These are phyloP conservation scores for Golubevia sp. DNA, from an alignment of 1,284 basidiomycete species.

Conservation along the genomic window DNA sequence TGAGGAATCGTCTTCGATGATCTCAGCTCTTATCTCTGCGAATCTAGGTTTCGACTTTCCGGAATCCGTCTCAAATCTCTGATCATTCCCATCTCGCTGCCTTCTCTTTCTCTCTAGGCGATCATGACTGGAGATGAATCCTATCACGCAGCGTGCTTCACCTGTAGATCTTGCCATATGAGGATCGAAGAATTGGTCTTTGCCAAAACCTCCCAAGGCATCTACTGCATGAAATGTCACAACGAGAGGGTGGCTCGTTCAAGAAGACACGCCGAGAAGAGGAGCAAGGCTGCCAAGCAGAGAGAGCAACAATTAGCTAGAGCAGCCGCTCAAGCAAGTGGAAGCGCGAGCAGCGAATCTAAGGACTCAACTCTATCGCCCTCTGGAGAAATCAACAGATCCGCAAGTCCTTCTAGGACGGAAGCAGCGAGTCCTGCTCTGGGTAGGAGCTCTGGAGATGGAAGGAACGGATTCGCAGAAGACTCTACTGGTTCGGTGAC, in stretches of 20 bases:
- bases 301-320: constrained; percentile 45
- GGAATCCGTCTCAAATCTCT: neutral
- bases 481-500: neutral
- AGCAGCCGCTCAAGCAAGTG: constrained; percentile 16
- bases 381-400: constrained; percentile 5
- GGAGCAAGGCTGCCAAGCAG: constrained; percentile 32
- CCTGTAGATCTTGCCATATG: constrained; percentile 90
- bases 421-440: neutral
- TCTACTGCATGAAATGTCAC: constrained; percentile 98
- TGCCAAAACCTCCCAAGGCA: constrained; percentile 96
- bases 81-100: neutral
- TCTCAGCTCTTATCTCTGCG: no score
- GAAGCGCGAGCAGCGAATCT: neutral
- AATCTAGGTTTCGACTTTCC: no score
- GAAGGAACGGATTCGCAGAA: neutral
- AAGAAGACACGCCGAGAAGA: constrained; percentile 80
- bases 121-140: constrained; percentile 78
- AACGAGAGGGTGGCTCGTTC: constrained; percentile 93
- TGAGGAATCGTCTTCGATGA: no score
- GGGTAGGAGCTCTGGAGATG: neutral
- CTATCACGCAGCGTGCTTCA: constrained; percentile 98
- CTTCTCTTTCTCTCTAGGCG: constrained; percentile 33
- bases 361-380: constrained; percentile 4
- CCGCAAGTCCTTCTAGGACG: constrained; percentile 2
- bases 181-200: constrained; percentile 97